phyloP scores from a whole-genome alignment of 305 asterid species.

The Rubia tinctorum region DNA sequence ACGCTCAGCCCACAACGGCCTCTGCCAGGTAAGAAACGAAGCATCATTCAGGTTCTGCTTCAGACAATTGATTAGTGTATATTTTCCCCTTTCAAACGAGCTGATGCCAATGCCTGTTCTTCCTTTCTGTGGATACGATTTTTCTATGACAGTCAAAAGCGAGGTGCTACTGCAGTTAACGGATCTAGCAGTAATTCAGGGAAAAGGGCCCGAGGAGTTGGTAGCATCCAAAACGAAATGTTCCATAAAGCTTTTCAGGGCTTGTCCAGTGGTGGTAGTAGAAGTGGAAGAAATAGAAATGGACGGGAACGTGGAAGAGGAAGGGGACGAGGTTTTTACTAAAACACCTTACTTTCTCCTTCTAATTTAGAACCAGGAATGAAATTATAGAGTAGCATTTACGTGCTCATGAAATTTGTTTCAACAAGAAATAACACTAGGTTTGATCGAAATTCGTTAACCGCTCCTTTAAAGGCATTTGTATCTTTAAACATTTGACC shows the following conservation, averaged over 20 bases:
- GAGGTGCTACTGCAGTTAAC: constrained; percentile 38
- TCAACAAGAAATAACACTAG: not conserved
- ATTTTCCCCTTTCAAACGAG: not conserved
- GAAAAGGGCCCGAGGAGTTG: constrained; percentile 72
- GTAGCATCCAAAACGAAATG: constrained; percentile 68
- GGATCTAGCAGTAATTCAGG: constrained; percentile 40
- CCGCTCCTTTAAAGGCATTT: not conserved
- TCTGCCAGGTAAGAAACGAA: constrained; percentile 48
- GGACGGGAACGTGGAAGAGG: constrained; percentile 48
- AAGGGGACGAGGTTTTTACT: constrained; percentile 25
- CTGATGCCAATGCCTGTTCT: not conserved
- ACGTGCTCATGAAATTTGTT: not conserved
- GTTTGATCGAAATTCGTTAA: constrained; percentile 7
- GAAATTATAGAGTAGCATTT: not conserved
- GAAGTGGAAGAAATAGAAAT: constrained; percentile 40
- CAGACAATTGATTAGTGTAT: constrained; percentile 2
- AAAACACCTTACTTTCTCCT: not conserved
- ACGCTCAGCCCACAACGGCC: constrained; percentile 36
- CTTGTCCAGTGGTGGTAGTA: constrained; percentile 31
- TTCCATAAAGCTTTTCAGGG: constrained; percentile 78
- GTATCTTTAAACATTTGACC: not conserved
- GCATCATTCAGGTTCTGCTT: constrained; percentile 9
- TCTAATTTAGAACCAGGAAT: not conserved
- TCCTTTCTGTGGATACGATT: not conserved
- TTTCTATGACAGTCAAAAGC: constrained; percentile 55